A percentile compares a stretch with the other conserved stretches of the same genome.
Evolutionary conservation across 2,329 filamentous ascomycete species (phyloP).

Genomic region (Allantophomopsis lycopodina): DNA sequence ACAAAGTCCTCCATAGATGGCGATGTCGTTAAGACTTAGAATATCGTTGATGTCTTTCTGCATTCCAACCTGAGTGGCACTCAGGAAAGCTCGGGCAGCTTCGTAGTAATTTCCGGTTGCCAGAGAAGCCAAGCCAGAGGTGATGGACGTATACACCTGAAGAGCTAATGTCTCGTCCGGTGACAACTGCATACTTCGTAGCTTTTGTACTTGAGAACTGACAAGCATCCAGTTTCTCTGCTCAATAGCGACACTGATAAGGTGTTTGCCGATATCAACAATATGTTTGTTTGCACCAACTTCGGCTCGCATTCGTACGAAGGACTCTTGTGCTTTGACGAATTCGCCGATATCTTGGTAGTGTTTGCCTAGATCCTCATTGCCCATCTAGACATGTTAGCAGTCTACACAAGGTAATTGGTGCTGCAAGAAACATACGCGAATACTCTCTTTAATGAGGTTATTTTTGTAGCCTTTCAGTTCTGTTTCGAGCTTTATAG

Average conservation of each 20-base stretch:
- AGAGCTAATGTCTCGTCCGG: slow-evolving; percentile 28
- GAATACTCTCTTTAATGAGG: slow-evolving; percentile 89
- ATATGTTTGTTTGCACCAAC: slow-evolving; percentile 76
- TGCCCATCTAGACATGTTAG: slow-evolving; percentile 56
- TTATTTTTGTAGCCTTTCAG: slow-evolving; percentile 94
- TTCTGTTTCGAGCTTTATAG: slow-evolving; percentile 66
- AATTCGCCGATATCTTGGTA: slow-evolving; percentile 69
- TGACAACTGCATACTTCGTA: slow-evolving; percentile 31
- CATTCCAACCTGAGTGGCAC: slow-evolving; percentile 1
- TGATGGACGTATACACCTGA: slow-evolving; percentile 39
- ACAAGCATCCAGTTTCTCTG: slow-evolving; percentile 66
- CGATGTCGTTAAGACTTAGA: slow-evolving; percentile 74
- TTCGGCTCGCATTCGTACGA: slow-evolving; percentile 78
- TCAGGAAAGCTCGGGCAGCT: slow-evolving; percentile 55
- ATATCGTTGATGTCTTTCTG: slow-evolving; percentile 46
- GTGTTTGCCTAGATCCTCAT: slow-evolving; percentile 82
- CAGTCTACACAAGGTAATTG: neutral
- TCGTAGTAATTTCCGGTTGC: slow-evolving; percentile 40
- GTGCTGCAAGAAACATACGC: slow-evolving; percentile 38
- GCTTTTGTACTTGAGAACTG: slow-evolving; percentile 51
- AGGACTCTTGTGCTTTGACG: slow-evolving; percentile 59
- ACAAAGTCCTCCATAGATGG: slow-evolving; percentile 81
- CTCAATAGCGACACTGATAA: slow-evolving; percentile 64
- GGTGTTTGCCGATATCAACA: slow-evolving; percentile 65
- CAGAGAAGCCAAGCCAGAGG: slow-evolving; percentile 46